Base-by-base conservation (phyloP, 2,329 filamentous ascomycete species). In the Dactylellina parvicollis region DNA sequence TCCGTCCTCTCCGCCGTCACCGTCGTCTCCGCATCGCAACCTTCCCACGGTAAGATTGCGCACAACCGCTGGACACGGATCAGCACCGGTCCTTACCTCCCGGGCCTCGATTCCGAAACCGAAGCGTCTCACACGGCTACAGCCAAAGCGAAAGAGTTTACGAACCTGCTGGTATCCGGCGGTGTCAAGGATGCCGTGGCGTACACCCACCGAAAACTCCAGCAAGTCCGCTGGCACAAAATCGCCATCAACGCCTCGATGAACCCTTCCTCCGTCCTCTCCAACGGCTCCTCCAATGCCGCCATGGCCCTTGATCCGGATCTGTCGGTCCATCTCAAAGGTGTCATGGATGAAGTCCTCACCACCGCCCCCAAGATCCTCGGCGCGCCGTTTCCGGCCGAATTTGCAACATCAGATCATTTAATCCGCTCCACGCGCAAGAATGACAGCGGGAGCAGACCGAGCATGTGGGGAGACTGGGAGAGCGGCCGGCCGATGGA, bases 401-500 rank as follows among this genome's bases (percentile, higher is more conserved):
- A 87, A 91, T 84, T 90, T 77, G 82, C 83, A 4, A 87, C 88
- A 0, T 88, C 87, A 1, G 87, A 87, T 1, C 84, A 83, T 73
- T 84, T 91, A 8, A 81, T 91, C 1, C 87, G 88, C 0, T 81
- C 83, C n/a, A 82, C 84, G 1, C 85, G 91, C 69, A 88, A 88
- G 0, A 80, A 81, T 1, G 82, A 84, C 14, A 84, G 91, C 73
- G 89, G 88, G 0, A 84, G 81, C 0, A 85, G 88, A 0, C 86
- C 86, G 26, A 88, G 86, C 76, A 91, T 91, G 89, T 82, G 90
- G 76, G 80, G 89, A 12, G 89, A 91, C 78, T 91, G 88, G 88
- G 87, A 90, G 79, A 84, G 83, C 1, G 86, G 87, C 0, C 83
- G 87, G 77, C 85, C 84, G 40, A 84, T 91, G 83, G 89, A 92